Conservation (phyloP, 2,329 filamentous ascomycete species). For the Venturia aucupariae region DNA sequence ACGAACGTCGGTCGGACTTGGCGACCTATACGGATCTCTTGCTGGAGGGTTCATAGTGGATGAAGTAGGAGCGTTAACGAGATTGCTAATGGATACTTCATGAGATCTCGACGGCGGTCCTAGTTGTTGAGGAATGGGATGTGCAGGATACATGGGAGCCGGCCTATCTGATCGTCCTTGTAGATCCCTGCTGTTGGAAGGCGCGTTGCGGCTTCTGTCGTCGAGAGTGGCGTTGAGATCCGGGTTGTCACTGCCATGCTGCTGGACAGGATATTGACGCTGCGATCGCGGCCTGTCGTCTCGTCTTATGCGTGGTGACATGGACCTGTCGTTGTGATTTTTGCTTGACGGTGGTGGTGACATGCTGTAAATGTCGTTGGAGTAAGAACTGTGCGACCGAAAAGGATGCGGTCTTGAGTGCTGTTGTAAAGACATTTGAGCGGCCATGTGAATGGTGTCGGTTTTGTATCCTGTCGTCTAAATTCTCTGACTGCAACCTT, state of each 20-base stretch:
- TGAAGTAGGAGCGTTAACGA: neutral
- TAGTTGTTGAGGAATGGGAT: neutral
- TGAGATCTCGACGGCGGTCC: neutral
- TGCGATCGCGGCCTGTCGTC: neutral
- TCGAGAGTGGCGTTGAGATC: neutral
- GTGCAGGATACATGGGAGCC: neutral
- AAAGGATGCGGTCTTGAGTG: slow-evolving; percentile 5
- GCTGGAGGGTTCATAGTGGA: neutral
- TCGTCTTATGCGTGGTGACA: neutral
- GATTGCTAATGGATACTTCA: neutral
- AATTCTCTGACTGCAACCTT: neutral
- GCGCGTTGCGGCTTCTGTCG: neutral
- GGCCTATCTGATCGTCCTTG: neutral
- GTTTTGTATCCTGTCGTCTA: neutral
- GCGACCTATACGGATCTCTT: neutral
- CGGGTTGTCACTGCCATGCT: neutral
- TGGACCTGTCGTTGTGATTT: neutral
- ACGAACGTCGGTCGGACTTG: neutral
- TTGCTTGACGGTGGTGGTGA: neutral
- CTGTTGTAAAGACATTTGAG: slow-evolving; percentile 9
- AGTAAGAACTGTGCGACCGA: neutral
- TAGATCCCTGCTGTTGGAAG: neutral
- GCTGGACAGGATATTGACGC: slow-evolving; percentile 4
- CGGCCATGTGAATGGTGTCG: neutral
- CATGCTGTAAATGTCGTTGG: slow-evolving; percentile 1